Percentiles rank a stretch among this genome's conserved stretches.
Evolutionary conservation across 2,329 filamentous ascomycete species (phyloP).

Genomic region (Monilinia fructicola): DNA sequence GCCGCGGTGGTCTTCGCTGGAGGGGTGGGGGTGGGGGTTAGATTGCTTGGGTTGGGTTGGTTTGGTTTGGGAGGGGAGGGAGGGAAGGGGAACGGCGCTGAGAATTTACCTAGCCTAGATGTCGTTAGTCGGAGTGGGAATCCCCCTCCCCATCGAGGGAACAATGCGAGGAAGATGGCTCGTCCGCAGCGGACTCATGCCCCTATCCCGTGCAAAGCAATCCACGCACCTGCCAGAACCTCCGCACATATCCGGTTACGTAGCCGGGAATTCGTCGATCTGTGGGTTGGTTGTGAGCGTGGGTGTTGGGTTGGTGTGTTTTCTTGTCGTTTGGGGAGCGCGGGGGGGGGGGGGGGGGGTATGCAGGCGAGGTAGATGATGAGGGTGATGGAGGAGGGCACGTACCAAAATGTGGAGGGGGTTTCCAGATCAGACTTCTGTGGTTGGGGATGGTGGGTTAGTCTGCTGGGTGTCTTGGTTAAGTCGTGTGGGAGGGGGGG

Average conservation of each 20-base stretch:
- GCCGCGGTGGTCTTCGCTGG: constrained; percentile 89
- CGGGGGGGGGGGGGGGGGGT: neutral
- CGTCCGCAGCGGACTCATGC: too few species aligned
- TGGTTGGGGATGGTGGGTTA: neutral
- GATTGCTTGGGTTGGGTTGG: neutral
- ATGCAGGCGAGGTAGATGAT: constrained; percentile 20
- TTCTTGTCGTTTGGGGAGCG: neutral
- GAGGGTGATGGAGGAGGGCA: neutral
- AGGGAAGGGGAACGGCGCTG: too few species aligned
- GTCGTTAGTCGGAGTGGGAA: constrained; percentile 15
- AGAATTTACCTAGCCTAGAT: constrained; percentile 40
- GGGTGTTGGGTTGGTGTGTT: neutral
- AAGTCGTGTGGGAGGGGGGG: too few species aligned
- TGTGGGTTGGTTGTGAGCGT: constrained; percentile 42
- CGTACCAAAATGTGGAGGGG: constrained; percentile 89
- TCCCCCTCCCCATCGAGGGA: neutral
- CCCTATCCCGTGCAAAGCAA: too few species aligned
- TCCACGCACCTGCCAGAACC: constrained; percentile 89
- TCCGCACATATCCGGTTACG: constrained; percentile 87
- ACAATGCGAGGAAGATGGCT: too few species aligned
- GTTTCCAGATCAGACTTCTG: constrained; percentile 97
- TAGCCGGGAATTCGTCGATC: constrained; percentile 85
- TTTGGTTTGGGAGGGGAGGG: neutral
- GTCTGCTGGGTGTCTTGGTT: too few species aligned
- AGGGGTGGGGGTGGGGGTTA: constrained; percentile 6